A percentile compares a stretch with the other conserved stretches of the same genome.
These are phyloP conservation scores for Phytophthora quininea DNA, from an alignment of 352 stramenopile species.

Conservation along the genomic window DNA sequence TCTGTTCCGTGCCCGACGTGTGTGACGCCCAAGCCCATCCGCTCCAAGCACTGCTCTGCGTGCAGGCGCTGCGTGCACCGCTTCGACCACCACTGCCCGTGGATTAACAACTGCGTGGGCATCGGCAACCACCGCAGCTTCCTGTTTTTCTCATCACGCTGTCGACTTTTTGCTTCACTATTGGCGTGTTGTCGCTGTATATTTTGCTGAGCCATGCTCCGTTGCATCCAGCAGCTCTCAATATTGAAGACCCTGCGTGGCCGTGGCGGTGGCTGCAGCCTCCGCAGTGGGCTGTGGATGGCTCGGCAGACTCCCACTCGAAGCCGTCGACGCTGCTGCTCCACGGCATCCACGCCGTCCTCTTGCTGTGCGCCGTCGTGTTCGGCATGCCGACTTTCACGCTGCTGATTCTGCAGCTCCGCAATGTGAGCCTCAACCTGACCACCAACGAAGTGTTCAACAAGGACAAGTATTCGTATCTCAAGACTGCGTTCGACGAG, in stretches of 20 bases:
- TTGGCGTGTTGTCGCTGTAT: slow-evolving; percentile 51
- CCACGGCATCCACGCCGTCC: slow-evolving; percentile 54
- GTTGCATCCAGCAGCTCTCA: slow-evolving; percentile 33
- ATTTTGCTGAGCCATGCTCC: slow-evolving; percentile 55
- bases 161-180: slow-evolving; percentile 51
- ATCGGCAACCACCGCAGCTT: slow-evolving; percentile 78
- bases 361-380: slow-evolving; percentile 61
- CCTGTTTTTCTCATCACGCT: slow-evolving; percentile 69
- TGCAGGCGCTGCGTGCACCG: slow-evolving; percentile 80
- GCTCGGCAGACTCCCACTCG: slow-evolving; percentile 1
- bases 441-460: slow-evolving; percentile 91
- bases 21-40: slow-evolving; percentile 73
- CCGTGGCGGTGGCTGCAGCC: slow-evolving; percentile 35
- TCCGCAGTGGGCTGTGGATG: slow-evolving; percentile 30
- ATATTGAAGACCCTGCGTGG: slow-evolving; percentile 7
- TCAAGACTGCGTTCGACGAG: slow-evolving; percentile 79
- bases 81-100: slow-evolving; percentile 88
- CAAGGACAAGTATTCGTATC: slow-evolving; percentile 88
- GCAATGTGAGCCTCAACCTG: slow-evolving; percentile 74
- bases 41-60: slow-evolving; percentile 84
- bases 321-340: slow-evolving; percentile 52
- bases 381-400: slow-evolving; percentile 74
- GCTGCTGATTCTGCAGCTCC: slow-evolving; percentile 69
- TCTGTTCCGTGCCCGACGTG: slow-evolving; percentile 80
- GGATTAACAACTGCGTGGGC: slow-evolving; percentile 88